These are phyloP conservation scores for Metschnikowia cubensis DNA, from an alignment of 805 yeast species.

Conservation along the genomic window DNA sequence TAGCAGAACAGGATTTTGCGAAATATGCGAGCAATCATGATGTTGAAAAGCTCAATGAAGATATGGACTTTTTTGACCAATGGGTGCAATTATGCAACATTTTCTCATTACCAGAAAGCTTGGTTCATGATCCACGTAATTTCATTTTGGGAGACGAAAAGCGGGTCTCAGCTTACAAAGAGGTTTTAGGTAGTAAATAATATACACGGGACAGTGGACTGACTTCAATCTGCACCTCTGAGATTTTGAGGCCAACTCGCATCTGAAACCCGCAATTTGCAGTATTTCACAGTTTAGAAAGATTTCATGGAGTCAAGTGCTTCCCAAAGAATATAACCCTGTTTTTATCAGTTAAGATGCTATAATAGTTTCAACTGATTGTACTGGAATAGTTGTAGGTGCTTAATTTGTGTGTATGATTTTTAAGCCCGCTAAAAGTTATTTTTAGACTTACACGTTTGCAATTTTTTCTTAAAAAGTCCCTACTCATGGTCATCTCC, in stretches of 20 bases:
- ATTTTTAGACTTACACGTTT: background rate
- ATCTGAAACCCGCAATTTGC: background rate
- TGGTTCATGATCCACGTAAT: slow-evolving; percentile 28
- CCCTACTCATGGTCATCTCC: no score
- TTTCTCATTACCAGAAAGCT: slow-evolving; percentile 15
- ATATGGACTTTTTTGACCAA: slow-evolving; percentile 17
- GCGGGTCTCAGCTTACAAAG: slow-evolving; percentile 26
- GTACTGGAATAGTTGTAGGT: background rate
- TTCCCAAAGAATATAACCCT: background rate
- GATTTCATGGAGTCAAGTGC: background rate
- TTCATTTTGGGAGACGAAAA: slow-evolving; percentile 41
- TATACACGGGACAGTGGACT: no score
- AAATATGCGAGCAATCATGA: background rate
- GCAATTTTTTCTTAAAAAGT: background rate
- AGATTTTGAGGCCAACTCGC: background rate
- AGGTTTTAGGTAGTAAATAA: background rate
- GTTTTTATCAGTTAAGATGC: background rate
- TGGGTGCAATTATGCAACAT: slow-evolving; percentile 30
- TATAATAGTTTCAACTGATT: background rate
- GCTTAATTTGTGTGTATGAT: background rate
- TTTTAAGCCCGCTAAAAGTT: background rate
- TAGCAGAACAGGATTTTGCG: slow-evolving; percentile 3
- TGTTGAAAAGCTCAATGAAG: background rate
- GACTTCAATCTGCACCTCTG: background rate
- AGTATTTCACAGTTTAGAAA: background rate